Base-by-base conservation (phyloP, 2,329 filamentous ascomycete species). In the Trichoderma gracile region DNA sequence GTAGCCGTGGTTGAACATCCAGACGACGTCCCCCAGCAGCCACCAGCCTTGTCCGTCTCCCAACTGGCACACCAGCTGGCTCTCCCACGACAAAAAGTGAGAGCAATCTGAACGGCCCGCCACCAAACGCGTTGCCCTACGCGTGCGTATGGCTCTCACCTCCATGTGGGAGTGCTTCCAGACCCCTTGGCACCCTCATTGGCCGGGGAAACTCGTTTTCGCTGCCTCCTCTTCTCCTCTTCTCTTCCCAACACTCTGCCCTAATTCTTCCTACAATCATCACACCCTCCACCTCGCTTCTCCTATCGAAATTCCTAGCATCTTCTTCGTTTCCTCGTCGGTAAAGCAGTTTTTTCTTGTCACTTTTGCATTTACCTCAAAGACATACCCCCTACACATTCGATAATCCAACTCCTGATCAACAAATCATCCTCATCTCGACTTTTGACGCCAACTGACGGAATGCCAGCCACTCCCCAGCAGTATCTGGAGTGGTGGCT, bases 401-500 rank as follows among this genome's bases (percentile, higher is more conserved):
- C 25, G 27, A 33, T 52, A 25, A 40, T 40, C 3, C 3, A 5
- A 10, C n/a, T n/a, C 23, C 21, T 23, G 17, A 19, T 38, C 10
- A 47, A 61, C 30, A 30, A 38, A 38, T 5, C 12, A 38, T 14
- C 12, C 10, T 38, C 23, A 54, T 23, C n/a, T 27, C 33, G 40
- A 25, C 23, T 15, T 19, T 25, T 14, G 19, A 23, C 25, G 15
- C 27, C 10, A 15, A n/a, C 33, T 19, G 42, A 25, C 47, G 55
- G 27, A 15, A 78, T 78, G 77, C 71, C 72, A 27, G 69, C 70
- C 4, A 70, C 69, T 56, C 67, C 73, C 5, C 66, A 72, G 17
- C 73, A 76, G 52, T 69, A 77, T 17, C 71, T 77, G 65, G 61
- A 69, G 33, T 77, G 75, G 72, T 78, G 76, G 76, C 70, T 76